These are phyloP conservation scores for Sporisorium graminicola DNA, from an alignment of 1,284 basidiomycete species.

Conservation along the genomic window DNA sequence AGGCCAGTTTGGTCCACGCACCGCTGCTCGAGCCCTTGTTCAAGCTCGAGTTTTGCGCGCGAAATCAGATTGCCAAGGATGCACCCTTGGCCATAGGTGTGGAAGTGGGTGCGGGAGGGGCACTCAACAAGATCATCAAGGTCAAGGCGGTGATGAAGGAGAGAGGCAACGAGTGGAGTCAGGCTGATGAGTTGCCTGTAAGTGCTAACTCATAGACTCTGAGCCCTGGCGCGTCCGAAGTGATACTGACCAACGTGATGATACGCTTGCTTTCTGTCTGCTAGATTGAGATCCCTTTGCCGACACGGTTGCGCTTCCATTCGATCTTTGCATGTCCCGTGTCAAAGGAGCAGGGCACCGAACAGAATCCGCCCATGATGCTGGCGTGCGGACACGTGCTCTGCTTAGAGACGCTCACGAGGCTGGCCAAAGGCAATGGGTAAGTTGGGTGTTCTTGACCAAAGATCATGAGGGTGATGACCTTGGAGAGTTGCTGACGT, in stretches of 20 bases:
- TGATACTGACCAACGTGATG: neutral
- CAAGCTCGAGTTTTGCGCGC: slow-evolving; percentile 88
- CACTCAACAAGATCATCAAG: slow-evolving; percentile 89
- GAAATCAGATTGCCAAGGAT: slow-evolving; percentile 86
- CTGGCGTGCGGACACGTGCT: slow-evolving; percentile 85
- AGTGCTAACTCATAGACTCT: slow-evolving; percentile 71
- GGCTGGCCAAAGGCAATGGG: slow-evolving; percentile 78
- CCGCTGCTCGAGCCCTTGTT: slow-evolving; percentile 84
- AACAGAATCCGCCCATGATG: slow-evolving; percentile 96
- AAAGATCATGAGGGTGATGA: neutral
- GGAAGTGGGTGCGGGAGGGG: slow-evolving; percentile 89
- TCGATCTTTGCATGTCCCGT: slow-evolving; percentile 98
- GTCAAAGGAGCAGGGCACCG: slow-evolving; percentile 94
- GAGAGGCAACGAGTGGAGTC: slow-evolving; percentile 88
- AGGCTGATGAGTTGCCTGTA: slow-evolving; percentile 84
- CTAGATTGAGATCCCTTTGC: slow-evolving; percentile 94
- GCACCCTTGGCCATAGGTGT: slow-evolving; percentile 87
- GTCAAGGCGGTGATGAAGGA: slow-evolving; percentile 91
- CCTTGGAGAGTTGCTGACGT: neutral
- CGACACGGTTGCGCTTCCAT: slow-evolving; percentile 83
- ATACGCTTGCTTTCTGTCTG: neutral
- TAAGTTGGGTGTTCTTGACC: slow-evolving; percentile 71
- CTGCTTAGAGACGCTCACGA: slow-evolving; percentile 57
- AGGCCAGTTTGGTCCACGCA: slow-evolving; percentile 71
- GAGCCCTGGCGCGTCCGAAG: neutral